phyloP scores from a whole-genome alignment of 1,284 basidiomycete genomes.

The Termitomyces sp. region DNA sequence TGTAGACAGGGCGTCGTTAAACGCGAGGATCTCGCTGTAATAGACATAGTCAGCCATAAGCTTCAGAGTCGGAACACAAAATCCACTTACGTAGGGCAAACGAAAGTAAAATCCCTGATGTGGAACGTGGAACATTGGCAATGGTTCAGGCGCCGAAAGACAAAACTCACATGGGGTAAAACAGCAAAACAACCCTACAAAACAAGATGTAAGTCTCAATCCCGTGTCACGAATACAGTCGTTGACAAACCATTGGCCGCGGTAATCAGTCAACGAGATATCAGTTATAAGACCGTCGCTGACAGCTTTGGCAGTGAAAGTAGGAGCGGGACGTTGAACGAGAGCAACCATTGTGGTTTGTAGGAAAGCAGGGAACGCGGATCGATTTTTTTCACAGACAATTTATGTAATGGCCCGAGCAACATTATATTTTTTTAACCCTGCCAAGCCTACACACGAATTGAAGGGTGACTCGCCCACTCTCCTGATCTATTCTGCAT shows the following conservation, averaged over 20 bases:
- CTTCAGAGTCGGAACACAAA: background rate
- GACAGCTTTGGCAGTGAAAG: slow-evolving; percentile 74
- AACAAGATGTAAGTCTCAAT: background rate
- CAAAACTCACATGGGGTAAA: slow-evolving; percentile 19
- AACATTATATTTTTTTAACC: background rate
- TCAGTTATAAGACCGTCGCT: slow-evolving; percentile 74
- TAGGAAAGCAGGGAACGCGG: background rate
- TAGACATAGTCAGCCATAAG: background rate
- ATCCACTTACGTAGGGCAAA: slow-evolving; percentile 69
- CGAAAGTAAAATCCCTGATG: slow-evolving; percentile 73
- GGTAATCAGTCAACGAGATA: slow-evolving; percentile 65
- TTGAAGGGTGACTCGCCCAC: too few relatives aligned
- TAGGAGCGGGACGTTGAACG: slow-evolving; percentile 74
- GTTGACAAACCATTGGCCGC: slow-evolving; percentile 71
- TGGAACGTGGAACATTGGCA: background rate
- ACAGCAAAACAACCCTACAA: slow-evolving; percentile 17
- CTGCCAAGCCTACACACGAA: too few relatives aligned
- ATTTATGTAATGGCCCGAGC: slow-evolving; percentile 6
- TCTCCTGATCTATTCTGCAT: too few relatives aligned
- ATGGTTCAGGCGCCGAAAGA: background rate
- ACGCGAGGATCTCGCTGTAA: slow-evolving; percentile 76
- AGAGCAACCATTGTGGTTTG: slow-evolving; percentile 53
- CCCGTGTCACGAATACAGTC: slow-evolving; percentile 6
- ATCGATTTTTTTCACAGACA: slow-evolving; percentile 9
- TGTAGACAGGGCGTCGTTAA: slow-evolving; percentile 76